Evolutionary conservation across 1,284 basidiomycete genomes (phyloP).

Genomic region (Rhodofomes roseus): DNA sequence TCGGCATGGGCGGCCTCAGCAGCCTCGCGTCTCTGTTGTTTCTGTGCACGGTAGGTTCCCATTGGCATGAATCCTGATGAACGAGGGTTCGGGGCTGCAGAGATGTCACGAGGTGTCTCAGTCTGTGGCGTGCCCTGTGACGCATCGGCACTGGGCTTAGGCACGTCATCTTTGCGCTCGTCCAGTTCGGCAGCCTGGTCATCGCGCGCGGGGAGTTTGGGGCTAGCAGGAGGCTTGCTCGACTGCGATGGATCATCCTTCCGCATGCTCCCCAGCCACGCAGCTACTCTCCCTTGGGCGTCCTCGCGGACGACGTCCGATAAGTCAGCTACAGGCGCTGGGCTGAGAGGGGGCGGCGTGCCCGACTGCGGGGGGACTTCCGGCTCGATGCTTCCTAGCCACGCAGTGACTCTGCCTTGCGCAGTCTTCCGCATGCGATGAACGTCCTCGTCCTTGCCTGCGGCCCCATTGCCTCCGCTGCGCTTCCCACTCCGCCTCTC

Average conservation of each 20-base stretch:
- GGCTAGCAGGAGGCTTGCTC: background rate
- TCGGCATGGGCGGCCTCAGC: background rate
- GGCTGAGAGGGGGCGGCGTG: conserved; percentile 19
- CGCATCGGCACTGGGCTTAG: background rate
- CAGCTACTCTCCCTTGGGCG: conserved; percentile 61
- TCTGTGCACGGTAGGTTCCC: conserved; percentile 35
- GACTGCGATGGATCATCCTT: conserved; percentile 3
- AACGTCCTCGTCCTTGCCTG: conserved; percentile 29
- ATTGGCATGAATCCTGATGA: conserved; percentile 73
- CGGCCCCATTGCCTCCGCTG: conserved; percentile 12
- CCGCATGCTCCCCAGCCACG: conserved; percentile 66
- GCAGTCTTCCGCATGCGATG: conserved; percentile 45
- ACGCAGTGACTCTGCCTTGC: conserved; percentile 71
- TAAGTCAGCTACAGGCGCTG: conserved; percentile 1
- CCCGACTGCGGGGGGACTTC: conserved; percentile 37
- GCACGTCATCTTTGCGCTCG: background rate
- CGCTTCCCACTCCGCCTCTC: conserved; percentile 20
- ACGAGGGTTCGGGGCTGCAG: conserved; percentile 55
- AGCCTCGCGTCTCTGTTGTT: background rate
- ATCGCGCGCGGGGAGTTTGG: background rate
- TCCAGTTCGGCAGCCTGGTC: background rate
- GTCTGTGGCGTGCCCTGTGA: background rate
- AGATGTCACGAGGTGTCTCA: conserved; percentile 12
- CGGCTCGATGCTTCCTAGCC: conserved; percentile 63
- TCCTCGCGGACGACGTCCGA: conserved; percentile 24